phyloP scores from a whole-genome alignment of 2,329 filamentous ascomycete species.

The Camillea tinctor region DNA sequence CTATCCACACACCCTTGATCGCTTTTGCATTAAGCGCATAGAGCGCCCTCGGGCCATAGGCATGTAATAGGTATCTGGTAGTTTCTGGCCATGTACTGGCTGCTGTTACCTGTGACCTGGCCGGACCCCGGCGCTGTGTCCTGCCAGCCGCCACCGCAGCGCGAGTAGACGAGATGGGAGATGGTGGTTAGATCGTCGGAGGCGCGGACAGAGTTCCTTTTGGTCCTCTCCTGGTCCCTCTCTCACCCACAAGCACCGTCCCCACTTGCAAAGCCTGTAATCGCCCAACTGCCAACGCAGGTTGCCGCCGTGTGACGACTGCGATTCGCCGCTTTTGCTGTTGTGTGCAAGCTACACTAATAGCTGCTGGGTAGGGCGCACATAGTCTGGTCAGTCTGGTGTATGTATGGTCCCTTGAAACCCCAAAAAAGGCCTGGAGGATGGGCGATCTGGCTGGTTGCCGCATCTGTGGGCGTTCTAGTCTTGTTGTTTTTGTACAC shows the following conservation, averaged over 20 bases:
- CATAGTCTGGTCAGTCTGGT: no score
- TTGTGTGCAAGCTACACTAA: background rate
- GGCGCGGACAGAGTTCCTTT: background rate
- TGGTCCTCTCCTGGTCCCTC: background rate
- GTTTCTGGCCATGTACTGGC: no score
- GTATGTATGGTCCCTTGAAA: constrained; percentile 7
- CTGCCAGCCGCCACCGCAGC: background rate
- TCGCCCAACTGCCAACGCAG: constrained; percentile 13
- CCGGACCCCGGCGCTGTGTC: background rate
- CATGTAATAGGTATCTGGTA: background rate
- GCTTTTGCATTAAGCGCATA: background rate
- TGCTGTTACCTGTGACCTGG: background rate
- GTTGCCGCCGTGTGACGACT: constrained; percentile 20
- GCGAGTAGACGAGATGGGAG: background rate
- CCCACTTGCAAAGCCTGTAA: constrained; percentile 12
- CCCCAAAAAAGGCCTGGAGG: constrained; percentile 9
- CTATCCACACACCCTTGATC: background rate
- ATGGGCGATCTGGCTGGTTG: background rate
- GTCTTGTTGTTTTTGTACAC: background rate
- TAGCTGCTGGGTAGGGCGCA: background rate
- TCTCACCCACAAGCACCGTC: background rate
- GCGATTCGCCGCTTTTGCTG: constrained; percentile 5
- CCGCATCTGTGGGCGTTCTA: constrained; percentile 2
- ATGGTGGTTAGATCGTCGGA: background rate
- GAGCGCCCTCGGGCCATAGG: background rate